Evolutionary conservation across 352 stramenopile species (phyloP).

Genomic region (Globisporangium sylvaticum): DNA sequence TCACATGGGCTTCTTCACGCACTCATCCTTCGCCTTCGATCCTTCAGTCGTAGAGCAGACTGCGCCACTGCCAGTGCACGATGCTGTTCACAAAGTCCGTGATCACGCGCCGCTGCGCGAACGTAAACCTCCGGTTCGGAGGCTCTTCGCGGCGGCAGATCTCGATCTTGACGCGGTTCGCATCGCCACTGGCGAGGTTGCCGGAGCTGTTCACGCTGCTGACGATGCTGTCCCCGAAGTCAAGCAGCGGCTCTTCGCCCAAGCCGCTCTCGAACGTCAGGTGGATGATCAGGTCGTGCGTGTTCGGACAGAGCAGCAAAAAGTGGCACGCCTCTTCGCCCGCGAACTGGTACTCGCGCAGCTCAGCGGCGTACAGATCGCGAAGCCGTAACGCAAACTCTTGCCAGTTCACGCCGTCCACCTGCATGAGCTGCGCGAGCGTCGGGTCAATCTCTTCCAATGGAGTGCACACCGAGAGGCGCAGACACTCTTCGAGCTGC

Average conservation of each 20-base stretch:
- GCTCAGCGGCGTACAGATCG: constrained; percentile 70
- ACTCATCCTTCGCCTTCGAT: too few species aligned
- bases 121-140: constrained; percentile 71
- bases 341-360: constrained; percentile 86
- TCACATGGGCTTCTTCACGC: not conserved
- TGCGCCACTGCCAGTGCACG: constrained; percentile 87
- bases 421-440: constrained; percentile 57
- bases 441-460: constrained; percentile 74
- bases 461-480: constrained; percentile 74
- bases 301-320: constrained; percentile 74
- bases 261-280: constrained; percentile 53
- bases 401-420: constrained; percentile 73
- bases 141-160: constrained; percentile 85
- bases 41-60: constrained; percentile 82
- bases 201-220: constrained; percentile 18
- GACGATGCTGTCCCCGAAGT: constrained; percentile 11
- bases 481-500: constrained; percentile 82
- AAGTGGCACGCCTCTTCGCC: constrained; percentile 71
- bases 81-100: constrained; percentile 86
- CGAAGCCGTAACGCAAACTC: constrained; percentile 72
- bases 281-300: constrained; percentile 87
- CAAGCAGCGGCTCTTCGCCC: constrained; percentile 19
- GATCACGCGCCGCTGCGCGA: constrained; percentile 77
- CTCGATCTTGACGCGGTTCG: constrained; percentile 40
- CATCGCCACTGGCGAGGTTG: not conserved